phyloP scores from a whole-genome alignment of 768 basidiomycete species.

The Suillus paluster region DNA sequence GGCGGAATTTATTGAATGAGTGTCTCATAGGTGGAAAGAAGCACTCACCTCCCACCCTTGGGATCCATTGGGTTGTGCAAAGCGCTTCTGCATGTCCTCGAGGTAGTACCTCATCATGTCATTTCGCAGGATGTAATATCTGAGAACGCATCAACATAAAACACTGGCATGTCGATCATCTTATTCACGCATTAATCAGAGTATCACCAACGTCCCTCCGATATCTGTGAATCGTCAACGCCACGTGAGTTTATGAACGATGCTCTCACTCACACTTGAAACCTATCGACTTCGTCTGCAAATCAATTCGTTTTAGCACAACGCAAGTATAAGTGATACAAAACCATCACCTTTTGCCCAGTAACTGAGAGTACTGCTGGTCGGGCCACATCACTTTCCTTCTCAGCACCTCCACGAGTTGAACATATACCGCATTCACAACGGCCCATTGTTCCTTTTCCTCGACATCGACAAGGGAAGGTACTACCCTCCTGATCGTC shows the following conservation, averaged over 20 bases:
- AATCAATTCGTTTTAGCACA: slow-evolving; percentile 7
- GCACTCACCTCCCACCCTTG: slow-evolving; percentile 75
- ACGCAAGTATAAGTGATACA: neutral
- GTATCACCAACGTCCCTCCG: slow-evolving; percentile 88
- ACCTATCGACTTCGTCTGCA: slow-evolving; percentile 80
- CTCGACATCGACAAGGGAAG: slow-evolving; percentile 22
- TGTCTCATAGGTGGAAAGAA: neutral
- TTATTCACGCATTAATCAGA: slow-evolving; percentile 80
- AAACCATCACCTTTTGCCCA: slow-evolving; percentile 71
- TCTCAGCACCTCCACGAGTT: slow-evolving; percentile 72
- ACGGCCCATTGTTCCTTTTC: slow-evolving; percentile 50
- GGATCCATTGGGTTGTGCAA: slow-evolving; percentile 47
- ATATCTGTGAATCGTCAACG: slow-evolving; percentile 52
- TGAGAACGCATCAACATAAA: slow-evolving; percentile 33
- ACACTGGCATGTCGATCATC: neutral
- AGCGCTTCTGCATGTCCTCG: slow-evolving; percentile 58
- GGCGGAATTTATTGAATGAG: neutral
- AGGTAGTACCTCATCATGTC: slow-evolving; percentile 80
- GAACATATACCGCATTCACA: slow-evolving; percentile 78
- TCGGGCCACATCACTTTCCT: slow-evolving; percentile 78
- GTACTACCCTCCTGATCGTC: slow-evolving; percentile 28
- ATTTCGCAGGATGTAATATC: slow-evolving; percentile 85
- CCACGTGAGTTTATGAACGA: neutral
- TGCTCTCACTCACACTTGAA: slow-evolving; percentile 62
- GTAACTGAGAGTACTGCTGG: slow-evolving; percentile 41